Evolutionary conservation across 108 stramenopile genomes (phyloP).

Genomic region (Chaetoceros muelleri): DNA sequence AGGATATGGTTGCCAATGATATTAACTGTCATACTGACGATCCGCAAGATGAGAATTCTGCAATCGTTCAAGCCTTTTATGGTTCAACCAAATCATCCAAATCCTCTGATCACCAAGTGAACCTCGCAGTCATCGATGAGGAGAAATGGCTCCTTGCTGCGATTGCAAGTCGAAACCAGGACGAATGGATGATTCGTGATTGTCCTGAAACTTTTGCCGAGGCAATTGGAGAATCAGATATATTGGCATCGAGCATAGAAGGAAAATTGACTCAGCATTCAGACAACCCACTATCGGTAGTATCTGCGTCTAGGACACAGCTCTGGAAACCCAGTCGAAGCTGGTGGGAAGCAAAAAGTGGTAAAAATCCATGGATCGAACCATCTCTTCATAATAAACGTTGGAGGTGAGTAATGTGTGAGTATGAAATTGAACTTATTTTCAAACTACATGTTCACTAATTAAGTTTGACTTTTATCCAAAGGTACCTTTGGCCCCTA

Average conservation of each 20-base stretch:
- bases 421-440: too few species aligned
- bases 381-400: constrained; percentile 79
- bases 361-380: constrained; percentile 87
- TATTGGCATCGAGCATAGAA: neutral
- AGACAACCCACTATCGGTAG: neutral
- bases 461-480: too few species aligned
- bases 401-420: constrained; percentile 82
- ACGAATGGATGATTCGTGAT: constrained; percentile 27
- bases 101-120: constrained; percentile 17
- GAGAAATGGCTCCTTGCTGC: constrained; percentile 67
- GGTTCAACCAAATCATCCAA: constrained; percentile 12
- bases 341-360: constrained; percentile 88
- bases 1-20: constrained; percentile 39
- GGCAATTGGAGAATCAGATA: constrained; percentile 74
- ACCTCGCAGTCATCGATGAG: constrained; percentile 63
- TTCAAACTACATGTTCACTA: too few species aligned
- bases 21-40: constrained; percentile 17
- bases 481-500: constrained; percentile 84
- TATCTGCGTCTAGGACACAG: constrained; percentile 43
- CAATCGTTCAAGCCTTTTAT: constrained; percentile 29
- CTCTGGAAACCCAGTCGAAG: constrained; percentile 82
- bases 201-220: constrained; percentile 71
- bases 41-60: constrained; percentile 17
- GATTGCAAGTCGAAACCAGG: constrained; percentile 39
- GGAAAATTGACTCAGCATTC: neutral